Percentiles rank a stretch among this genome's conserved stretches.
phyloP scores from a whole-genome alignment of 768 basidiomycete genomes.

The Rubroboletus satanas region DNA sequence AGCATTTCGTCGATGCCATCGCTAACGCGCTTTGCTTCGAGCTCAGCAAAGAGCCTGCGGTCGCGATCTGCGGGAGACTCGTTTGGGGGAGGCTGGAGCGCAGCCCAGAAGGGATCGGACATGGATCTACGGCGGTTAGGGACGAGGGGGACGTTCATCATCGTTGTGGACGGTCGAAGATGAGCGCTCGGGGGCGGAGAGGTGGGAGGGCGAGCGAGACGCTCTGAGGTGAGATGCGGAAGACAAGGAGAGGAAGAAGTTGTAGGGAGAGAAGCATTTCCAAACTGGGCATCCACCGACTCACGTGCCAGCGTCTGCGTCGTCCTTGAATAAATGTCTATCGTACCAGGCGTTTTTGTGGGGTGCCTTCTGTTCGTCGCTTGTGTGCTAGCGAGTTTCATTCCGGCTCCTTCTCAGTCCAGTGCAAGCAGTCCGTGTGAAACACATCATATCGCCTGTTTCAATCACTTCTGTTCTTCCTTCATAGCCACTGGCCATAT shows the following conservation, averaged over 20 bases:
- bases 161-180: conserved; percentile 3
- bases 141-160: conserved; percentile 29
- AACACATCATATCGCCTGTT: neutral
- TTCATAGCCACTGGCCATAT: neutral
- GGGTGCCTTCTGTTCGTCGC: neutral
- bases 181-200: neutral
- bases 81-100: conserved; percentile 64
- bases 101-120: conserved; percentile 69
- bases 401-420: neutral
- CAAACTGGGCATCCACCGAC: conserved; percentile 18
- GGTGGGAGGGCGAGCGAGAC: conserved; percentile 9
- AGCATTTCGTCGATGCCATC: conserved; percentile 80
- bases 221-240: conserved; percentile 19
- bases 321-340: too few species aligned
- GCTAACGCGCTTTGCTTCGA: conserved; percentile 68
- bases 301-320: conserved; percentile 12
- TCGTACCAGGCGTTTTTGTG: neutral
- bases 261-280: conserved; percentile 26
- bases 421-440: neutral
- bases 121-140: conserved; percentile 42
- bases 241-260: conserved; percentile 16
- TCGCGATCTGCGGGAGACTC: conserved; percentile 69
- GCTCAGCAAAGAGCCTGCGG: conserved; percentile 59
- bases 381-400: neutral
- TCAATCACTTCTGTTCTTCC: neutral